These are phyloP conservation scores for Fragaria vesca DNA, from an alignment of 306 rosid genomes.

Conservation along the genomic window DNA sequence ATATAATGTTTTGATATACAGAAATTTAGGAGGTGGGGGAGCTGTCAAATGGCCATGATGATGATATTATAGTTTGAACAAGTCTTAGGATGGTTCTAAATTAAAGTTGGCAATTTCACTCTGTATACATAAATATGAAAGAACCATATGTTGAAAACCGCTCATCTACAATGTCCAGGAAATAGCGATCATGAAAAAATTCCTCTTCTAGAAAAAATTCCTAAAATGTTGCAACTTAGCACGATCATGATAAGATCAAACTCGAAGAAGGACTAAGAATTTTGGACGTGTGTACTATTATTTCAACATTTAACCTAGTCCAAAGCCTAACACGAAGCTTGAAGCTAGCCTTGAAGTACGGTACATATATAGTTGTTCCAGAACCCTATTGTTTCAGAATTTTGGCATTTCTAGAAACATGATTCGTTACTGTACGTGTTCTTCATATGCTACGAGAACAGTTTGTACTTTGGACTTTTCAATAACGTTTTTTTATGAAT, in stretches of 20 bases:
- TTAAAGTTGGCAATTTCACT: background rate
- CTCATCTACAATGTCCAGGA: background rate
- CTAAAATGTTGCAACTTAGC: background rate
- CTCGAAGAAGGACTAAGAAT: background rate
- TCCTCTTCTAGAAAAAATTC: background rate
- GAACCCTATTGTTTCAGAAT: background rate
- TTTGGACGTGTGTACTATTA: background rate
- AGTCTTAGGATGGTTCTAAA: background rate
- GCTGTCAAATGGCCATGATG: background rate
- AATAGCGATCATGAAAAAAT: background rate
- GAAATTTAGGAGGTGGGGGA: background rate
- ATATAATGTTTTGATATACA: background rate
- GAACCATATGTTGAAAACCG: background rate
- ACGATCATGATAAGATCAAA: background rate
- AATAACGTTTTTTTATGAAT: no score
- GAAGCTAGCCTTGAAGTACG: background rate
- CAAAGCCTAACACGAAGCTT: background rate
- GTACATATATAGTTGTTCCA: background rate
- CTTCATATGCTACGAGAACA: no score
- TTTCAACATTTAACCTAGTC: background rate
- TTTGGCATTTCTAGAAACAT: background rate
- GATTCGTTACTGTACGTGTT: no score
- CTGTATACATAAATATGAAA: background rate
- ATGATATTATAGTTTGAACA: slow-evolving; percentile 10
- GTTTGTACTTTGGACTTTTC: no score